Base-by-base conservation (phyloP, 139 green algal genomes). In the Coelastrella sp. region DNA sequence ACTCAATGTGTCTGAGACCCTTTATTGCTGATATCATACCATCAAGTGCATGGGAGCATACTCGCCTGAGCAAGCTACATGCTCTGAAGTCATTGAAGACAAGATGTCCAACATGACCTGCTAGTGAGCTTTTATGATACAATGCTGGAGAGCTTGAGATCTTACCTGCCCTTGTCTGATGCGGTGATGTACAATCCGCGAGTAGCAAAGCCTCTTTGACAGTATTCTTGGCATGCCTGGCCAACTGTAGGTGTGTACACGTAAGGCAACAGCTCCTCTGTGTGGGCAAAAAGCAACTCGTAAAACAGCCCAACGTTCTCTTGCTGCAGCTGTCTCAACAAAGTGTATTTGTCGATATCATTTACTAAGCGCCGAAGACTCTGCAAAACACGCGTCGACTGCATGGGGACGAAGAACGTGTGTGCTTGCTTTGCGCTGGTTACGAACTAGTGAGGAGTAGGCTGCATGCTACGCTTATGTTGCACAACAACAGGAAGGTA, bases 231-330 rank as follows among this genome's bases (percentile, higher is more conserved):
- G 88, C 96, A 98, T 1, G 95, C 96, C 66, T 99, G 91, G 2
- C 96, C 96, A 3, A 99, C 96, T 2, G 94, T 98, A 13, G 96
- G 96, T 0, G 96, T 99, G 93, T 98, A 98, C 19, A 98, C 88
- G 45, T 93, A 90, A 0, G 95, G 96, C 57, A 98, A 87, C 8
- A 97, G 76, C 48, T 97, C 91, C 67, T 96, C 86, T 2, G 92
- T 88, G 82, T 98, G 77, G n/a, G 27, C 23, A 11, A 75, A 59
- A 4, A 84, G 38, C 60, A 84, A 59, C 81, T 71, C 50, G 85
- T 93, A 98, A 67, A 94, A 96, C 21, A 93, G 35, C 0, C 25
- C 23, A 15, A 89, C 76, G 41, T 92, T 88, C 67, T 64, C 34
- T 32, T 57, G 62, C 68, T 91, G 89, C 57, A 94, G 60, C 15